Conservation (phyloP, 2,329 filamentous ascomycete species). For the Capronia epimyces region DNA sequence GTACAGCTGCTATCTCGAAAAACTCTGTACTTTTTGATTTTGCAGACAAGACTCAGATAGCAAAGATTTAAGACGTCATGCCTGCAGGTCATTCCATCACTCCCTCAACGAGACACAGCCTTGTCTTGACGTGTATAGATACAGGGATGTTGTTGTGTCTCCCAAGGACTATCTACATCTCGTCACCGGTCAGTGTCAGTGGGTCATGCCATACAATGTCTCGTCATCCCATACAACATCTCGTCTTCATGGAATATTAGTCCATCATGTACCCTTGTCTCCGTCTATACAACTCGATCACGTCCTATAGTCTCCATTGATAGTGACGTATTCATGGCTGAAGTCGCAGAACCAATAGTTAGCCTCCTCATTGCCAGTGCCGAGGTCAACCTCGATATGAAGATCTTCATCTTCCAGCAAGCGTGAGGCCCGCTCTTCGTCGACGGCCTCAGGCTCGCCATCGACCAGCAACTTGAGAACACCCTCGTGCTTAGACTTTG, state of each 20-base stretch:
- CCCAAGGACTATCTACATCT: no score
- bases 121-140: neutral
- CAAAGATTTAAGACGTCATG: neutral
- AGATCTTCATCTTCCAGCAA: slow-evolving; percentile 59
- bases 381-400: slow-evolving; percentile 56
- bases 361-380: slow-evolving; percentile 48
- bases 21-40: neutral
- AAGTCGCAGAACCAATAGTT: slow-evolving; percentile 64
- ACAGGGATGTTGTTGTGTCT: no score
- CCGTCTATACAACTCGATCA: slow-evolving; percentile 30
- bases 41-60: neutral
- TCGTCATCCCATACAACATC: no score
- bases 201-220: no score
- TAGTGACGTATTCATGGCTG: slow-evolving; percentile 64
- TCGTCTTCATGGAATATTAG: no score
- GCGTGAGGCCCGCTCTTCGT: slow-evolving; percentile 54
- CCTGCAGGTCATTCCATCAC: neutral
- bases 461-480: slow-evolving; percentile 54
- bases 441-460: slow-evolving; percentile 58
- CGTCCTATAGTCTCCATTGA: slow-evolving; percentile 63
- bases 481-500: slow-evolving; percentile 33
- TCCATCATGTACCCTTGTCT: no score
- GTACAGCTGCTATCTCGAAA: slow-evolving; percentile 1
- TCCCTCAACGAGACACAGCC: neutral
- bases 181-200: no score